Evolutionary conservation across 2,329 filamentous ascomycete species (phyloP).

Genomic region (Knufia fluminis): DNA sequence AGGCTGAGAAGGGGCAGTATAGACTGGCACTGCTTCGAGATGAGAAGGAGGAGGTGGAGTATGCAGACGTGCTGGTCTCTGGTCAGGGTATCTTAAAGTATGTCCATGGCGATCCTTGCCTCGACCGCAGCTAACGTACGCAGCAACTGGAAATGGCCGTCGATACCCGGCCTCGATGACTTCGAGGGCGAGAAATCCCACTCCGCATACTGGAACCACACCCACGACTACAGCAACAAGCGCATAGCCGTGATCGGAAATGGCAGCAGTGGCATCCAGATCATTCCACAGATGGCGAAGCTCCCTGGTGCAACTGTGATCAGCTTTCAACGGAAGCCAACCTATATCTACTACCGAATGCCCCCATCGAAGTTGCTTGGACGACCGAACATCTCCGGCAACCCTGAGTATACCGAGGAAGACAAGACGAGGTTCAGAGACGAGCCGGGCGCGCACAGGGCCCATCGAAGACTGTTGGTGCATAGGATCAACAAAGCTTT

Average conservation of each 20-base stretch:
- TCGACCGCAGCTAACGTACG: constrained; percentile 30
- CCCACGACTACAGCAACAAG: constrained; percentile 50
- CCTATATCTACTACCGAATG: constrained; percentile 14
- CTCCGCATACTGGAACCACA: constrained; percentile 49
- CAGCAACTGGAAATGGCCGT: constrained; percentile 34
- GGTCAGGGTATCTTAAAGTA: constrained; percentile 44
- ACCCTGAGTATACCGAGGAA: constrained; percentile 25
- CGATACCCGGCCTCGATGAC: constrained; percentile 49
- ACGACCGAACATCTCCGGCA: not conserved
- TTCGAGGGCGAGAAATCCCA: constrained; percentile 54
- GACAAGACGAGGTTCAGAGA: constrained; percentile 21
- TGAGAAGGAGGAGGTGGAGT: constrained; percentile 10
- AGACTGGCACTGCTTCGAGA: constrained; percentile 24
- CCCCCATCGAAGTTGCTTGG: constrained; percentile 10
- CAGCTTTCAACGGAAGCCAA: constrained; percentile 52
- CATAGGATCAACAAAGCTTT: constrained; percentile 13
- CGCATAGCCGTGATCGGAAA: constrained; percentile 56
- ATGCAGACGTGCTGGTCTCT: constrained; percentile 46
- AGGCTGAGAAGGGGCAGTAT: constrained; percentile 30
- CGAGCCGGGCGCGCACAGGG: constrained; percentile 15
- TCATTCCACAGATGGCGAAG: constrained; percentile 52
- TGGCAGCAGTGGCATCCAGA: constrained; percentile 55
- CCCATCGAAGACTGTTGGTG: constrained; percentile 19
- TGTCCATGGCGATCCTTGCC: constrained; percentile 24
- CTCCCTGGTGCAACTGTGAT: constrained; percentile 40